Percentiles rank a stretch among this genome's conserved stretches.
These are phyloP conservation scores for Trametes maxima DNA, from an alignment of 768 basidiomycete species.

Conservation along the genomic window DNA sequence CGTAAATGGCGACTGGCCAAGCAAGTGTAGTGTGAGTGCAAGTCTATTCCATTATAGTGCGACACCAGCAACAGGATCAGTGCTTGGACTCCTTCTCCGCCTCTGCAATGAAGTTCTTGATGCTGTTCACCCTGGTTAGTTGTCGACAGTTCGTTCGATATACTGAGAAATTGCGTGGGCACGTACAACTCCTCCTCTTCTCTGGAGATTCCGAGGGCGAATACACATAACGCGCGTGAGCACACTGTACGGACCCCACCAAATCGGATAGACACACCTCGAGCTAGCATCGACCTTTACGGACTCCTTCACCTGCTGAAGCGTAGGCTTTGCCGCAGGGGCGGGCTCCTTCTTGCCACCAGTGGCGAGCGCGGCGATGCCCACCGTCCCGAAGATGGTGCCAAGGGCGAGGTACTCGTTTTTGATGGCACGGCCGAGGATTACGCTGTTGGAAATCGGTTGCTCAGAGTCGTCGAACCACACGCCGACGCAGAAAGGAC, in stretches of 20 bases:
- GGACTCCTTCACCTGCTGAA: slow-evolving; percentile 57
- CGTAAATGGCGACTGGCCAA: neutral
- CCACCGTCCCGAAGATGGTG: slow-evolving; percentile 59
- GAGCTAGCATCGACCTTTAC: slow-evolving; percentile 69
- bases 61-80: slow-evolving; percentile 28
- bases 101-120: slow-evolving; percentile 77
- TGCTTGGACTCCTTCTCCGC: slow-evolving; percentile 78
- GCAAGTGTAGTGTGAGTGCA: neutral
- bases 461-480: neutral
- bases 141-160: slow-evolving; percentile 36
- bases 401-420: slow-evolving; percentile 79
- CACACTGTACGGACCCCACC: neutral
- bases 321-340: slow-evolving; percentile 44
- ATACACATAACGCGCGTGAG: slow-evolving; percentile 6
- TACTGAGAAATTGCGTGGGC: slow-evolving; percentile 19
- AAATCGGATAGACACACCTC: slow-evolving; percentile 50
- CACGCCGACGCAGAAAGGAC: slow-evolving; percentile 22
- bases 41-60: slow-evolving; percentile 20
- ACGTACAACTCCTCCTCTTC: slow-evolving; percentile 88
- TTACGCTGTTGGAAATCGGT: slow-evolving; percentile 48
- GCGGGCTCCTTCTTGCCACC: slow-evolving; percentile 54
- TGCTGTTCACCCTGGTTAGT: slow-evolving; percentile 63
- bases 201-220: slow-evolving; percentile 38
- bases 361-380: slow-evolving; percentile 53
- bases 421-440: slow-evolving; percentile 79